Evolutionary conservation across 2,329 filamentous ascomycete genomes (phyloP), one percentile per base, ranked within the genome.

Genomic region (Fusarium sp.): DNA sequence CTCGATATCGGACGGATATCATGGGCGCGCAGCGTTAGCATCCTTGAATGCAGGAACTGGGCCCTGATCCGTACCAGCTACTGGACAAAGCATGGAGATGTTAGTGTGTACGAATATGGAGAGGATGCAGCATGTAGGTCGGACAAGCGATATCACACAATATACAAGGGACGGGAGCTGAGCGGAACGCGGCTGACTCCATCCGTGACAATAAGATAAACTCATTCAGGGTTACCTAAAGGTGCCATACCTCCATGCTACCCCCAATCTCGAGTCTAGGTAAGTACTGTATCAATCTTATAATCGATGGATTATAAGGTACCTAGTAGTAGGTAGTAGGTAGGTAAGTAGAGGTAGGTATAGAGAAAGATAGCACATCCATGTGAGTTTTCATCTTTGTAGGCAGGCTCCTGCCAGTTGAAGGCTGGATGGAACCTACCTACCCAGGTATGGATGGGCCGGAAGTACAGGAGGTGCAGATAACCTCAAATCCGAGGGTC

Each of bases 1-100:
- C 55, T 62, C 59, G 51, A 61, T 70, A 63, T 73, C 54, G 46
- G 53, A 72, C 54, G 46, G 53, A 72, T 69, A 65, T 58, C 59
- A 67, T 56, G 58, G 56, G 64, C 56, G 57, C 49, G 49, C 56
- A 63, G 37, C 39, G 25, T 51, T 37, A 51, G 40, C 42, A 63
- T 72, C 61, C 61, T 47, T 58, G 69, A 55, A 73, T 69, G 72
- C 69, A 74, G 70, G 72, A 73, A 74, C 72, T 74, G 51, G 66
- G 66, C 48, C 66, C 55, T 49, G 41, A 37, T 57, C 47, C 50
- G 45, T 40, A 47, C 47, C 61, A 49, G 53, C 41, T 56, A 42
- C 49, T 68, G 64, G 51, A 58, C 56, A 39, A 58, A 63, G 54
- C 10, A 51, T 48, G 48, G 56, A 67, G 53, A 58, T 58, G 39